phyloP scores from a whole-genome alignment of 805 yeast genomes.

The Ogataea zsoltii region DNA sequence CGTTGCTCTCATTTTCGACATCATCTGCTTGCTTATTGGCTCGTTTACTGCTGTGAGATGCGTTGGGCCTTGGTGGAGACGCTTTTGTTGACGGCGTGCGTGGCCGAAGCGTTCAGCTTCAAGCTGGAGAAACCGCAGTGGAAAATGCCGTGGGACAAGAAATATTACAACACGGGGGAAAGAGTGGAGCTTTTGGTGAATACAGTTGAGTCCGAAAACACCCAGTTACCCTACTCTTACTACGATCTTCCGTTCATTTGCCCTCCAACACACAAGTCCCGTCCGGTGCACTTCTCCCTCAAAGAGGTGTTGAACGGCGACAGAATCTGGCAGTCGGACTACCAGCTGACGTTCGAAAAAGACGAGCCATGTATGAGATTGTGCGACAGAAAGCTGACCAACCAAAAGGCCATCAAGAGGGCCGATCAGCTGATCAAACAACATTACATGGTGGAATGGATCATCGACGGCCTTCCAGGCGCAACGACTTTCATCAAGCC shows the following conservation, averaged over 20 bases:
- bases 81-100: background rate
- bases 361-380: constrained; percentile 66
- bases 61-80: background rate
- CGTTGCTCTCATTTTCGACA: too few species aligned
- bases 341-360: constrained; percentile 59
- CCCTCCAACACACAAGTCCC: constrained; percentile 56
- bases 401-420: constrained; percentile 44
- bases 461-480: constrained; percentile 80
- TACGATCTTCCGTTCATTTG: constrained; percentile 81
- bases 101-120: constrained; percentile 9
- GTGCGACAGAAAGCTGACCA: constrained; percentile 65
- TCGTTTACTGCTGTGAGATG: too few species aligned
- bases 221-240: constrained; percentile 75
- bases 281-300: constrained; percentile 65
- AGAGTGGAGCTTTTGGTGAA: constrained; percentile 70
- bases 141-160: constrained; percentile 37
- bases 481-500: constrained; percentile 76
- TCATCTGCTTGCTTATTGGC: too few species aligned
- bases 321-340: constrained; percentile 73
- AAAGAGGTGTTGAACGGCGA: constrained; percentile 84
- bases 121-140: constrained; percentile 11
- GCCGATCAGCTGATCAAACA: constrained; percentile 64
- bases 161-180: constrained; percentile 50
- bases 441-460: constrained; percentile 83
- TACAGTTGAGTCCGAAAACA: constrained; percentile 75